Evolutionary conservation across 2,329 filamentous ascomycete species (phyloP).

Genomic region (Fusarium nurragi): DNA sequence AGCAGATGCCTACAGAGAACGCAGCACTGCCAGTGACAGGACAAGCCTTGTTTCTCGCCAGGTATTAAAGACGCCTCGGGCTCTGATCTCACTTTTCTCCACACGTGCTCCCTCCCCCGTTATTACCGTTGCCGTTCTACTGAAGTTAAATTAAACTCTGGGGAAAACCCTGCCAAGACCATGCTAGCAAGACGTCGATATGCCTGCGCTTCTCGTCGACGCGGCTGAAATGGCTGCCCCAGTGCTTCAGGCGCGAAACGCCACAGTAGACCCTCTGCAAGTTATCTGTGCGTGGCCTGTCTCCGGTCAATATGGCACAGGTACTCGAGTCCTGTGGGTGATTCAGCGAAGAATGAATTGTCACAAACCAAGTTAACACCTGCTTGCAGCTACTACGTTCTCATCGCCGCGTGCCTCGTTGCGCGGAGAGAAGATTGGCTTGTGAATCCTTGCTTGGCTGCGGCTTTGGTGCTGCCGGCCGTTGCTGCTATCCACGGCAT

Average conservation of each 20-base stretch:
- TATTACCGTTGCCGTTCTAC: not conserved
- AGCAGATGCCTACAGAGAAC: slow-evolving; percentile 6
- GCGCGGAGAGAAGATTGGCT: slow-evolving; percentile 71
- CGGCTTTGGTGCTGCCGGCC: slow-evolving; percentile 69
- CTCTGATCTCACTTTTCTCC: not conserved
- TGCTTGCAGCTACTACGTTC: slow-evolving; percentile 65
- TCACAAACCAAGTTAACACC: not conserved
- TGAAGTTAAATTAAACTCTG: not conserved
- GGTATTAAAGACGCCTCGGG: not conserved
- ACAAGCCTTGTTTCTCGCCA: not conserved
- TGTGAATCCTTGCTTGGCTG: slow-evolving; percentile 69
- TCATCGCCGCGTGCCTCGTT: slow-evolving; percentile 70
- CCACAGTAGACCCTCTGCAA: slow-evolving; percentile 40
- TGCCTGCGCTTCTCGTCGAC: slow-evolving; percentile 7
- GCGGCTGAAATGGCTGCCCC: not conserved
- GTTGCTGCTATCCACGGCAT: slow-evolving; percentile 72
- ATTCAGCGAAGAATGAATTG: accelerated
- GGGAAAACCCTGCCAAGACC: not conserved
- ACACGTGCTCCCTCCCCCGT: not conserved
- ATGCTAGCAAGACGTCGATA: slow-evolving; percentile 8
- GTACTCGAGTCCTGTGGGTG: slow-evolving; percentile 61
- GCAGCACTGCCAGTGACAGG: not conserved
- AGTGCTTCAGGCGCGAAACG: not conserved
- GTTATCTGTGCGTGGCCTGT: slow-evolving; percentile 67
- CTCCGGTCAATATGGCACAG: slow-evolving; percentile 65